phyloP scores from a whole-genome alignment of 192 early-diverging fungal species.

The Thamnidium elegans region DNA sequence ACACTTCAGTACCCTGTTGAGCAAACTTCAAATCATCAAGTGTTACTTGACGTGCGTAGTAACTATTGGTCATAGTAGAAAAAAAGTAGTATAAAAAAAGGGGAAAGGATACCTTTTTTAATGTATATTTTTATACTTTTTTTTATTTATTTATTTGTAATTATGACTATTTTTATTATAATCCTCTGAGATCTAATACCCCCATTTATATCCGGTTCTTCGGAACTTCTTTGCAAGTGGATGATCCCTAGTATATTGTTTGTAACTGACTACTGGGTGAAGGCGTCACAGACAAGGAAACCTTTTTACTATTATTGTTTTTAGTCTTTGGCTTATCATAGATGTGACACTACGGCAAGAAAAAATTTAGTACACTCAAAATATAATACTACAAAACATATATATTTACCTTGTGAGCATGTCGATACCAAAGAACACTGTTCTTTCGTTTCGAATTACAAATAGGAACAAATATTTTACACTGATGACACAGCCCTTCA shows the following conservation, averaged over 20 bases:
- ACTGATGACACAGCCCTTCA: constrained; percentile 83
- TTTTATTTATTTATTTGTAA: too few relatives aligned
- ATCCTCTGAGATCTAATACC: too few relatives aligned
- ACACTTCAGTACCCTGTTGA: background rate
- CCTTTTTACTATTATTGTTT: background rate
- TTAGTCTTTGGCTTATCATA: constrained; percentile 30
- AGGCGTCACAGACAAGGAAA: too few relatives aligned
- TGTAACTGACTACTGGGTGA: too few relatives aligned
- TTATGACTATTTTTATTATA: too few relatives aligned
- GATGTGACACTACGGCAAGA: constrained; percentile 22
- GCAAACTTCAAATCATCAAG: background rate
- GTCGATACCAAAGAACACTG: constrained; percentile 79
- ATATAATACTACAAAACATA: background rate
- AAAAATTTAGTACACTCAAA: background rate
- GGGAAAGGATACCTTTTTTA: too few relatives aligned
- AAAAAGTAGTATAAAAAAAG: too few relatives aligned
- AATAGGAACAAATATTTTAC: constrained; percentile 74
- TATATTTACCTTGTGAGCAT: constrained; percentile 68
- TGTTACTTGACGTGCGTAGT: background rate
- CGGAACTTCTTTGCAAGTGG: too few relatives aligned
- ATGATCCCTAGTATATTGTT: too few relatives aligned
- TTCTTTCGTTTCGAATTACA: constrained; percentile 71
- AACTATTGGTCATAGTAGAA: too few relatives aligned
- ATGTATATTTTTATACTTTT: too few relatives aligned
- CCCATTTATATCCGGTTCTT: too few relatives aligned